phyloP scores from a whole-genome alignment of 2,329 filamentous ascomycete species.

The Alternaria panax region DNA sequence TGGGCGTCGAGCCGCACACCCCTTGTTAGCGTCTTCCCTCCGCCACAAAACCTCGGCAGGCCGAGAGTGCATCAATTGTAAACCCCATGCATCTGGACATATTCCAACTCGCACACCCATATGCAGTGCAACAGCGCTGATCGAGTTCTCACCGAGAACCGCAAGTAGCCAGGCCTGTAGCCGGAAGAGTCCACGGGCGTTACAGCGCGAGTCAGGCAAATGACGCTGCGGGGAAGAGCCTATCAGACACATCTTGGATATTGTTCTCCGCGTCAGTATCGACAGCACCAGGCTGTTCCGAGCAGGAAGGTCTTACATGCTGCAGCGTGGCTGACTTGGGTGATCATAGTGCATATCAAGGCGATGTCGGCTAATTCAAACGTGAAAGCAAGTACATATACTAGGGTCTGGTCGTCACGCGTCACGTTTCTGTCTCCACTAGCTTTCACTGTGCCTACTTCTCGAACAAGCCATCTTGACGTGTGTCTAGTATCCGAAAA shows the following conservation, averaged over 20 bases:
- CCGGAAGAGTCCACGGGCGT: conserved; percentile 3
- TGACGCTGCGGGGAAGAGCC: conserved; percentile 22
- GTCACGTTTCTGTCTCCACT: background rate
- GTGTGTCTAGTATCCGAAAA: background rate
- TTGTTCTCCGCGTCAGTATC: conserved; percentile 33
- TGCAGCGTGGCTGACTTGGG: conserved; percentile 1
- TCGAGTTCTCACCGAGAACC: background rate
- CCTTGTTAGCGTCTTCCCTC: background rate
- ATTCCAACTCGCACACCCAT: background rate
- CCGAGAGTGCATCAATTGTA: too few relatives aligned
- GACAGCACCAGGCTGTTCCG: background rate
- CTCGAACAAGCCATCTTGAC: background rate
- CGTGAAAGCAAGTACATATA: conserved; percentile 4
- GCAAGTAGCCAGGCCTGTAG: background rate
- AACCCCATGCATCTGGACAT: too few relatives aligned
- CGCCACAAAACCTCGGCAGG: background rate
- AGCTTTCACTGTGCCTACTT: background rate
- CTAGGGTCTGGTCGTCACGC: background rate
- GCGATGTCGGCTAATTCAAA: background rate
- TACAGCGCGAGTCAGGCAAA: conserved; percentile 33
- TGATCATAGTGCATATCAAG: background rate
- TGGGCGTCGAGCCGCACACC: background rate
- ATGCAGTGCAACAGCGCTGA: fast-evolving
- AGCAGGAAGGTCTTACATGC: background rate
- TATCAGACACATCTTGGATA: conserved; percentile 32